phyloP scores from a whole-genome alignment of 768 basidiomycete species.

The Xanthoconium stramineum region DNA sequence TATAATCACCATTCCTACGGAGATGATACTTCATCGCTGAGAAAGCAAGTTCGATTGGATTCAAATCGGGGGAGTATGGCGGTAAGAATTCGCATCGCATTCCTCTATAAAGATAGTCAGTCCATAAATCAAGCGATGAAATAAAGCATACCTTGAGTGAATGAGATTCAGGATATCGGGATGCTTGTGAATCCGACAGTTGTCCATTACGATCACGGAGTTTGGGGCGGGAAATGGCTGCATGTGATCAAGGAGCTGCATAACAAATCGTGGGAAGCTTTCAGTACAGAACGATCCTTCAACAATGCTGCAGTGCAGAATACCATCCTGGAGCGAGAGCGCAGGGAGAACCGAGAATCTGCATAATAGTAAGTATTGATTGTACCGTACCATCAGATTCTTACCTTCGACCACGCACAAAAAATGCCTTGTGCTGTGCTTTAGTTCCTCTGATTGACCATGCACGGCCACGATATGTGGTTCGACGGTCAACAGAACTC shows the following conservation, averaged over 20 bases:
- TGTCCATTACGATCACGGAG: constrained; percentile 40
- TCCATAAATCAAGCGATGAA: background rate
- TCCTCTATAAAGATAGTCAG: constrained; percentile 11
- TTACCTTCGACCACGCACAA: background rate
- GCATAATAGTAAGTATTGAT: too few species aligned
- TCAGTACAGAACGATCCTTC: background rate
- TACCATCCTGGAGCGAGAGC: background rate
- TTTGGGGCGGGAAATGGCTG: constrained; percentile 32
- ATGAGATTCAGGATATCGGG: background rate
- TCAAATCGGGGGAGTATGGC: constrained; percentile 32
- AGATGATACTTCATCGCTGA: constrained; percentile 19
- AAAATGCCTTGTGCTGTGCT: background rate
- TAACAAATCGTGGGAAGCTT: background rate
- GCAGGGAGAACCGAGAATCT: background rate
- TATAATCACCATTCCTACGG: background rate
- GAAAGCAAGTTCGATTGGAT: constrained; percentile 32
- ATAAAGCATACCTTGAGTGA: background rate
- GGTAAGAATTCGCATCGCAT: constrained; percentile 24
- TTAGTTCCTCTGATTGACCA: too few species aligned
- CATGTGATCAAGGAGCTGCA: constrained; percentile 14
- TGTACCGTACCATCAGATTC: background rate
- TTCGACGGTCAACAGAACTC: too few species aligned
- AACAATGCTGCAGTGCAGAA: background rate
- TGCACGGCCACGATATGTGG: too few species aligned
- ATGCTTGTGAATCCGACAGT: constrained; percentile 35